Percentiles rank a stretch among this genome's conserved stretches.
Conservation (phyloP, 2,329 filamentous ascomycete species). For the Cordyceps cateniannulata region DNA sequence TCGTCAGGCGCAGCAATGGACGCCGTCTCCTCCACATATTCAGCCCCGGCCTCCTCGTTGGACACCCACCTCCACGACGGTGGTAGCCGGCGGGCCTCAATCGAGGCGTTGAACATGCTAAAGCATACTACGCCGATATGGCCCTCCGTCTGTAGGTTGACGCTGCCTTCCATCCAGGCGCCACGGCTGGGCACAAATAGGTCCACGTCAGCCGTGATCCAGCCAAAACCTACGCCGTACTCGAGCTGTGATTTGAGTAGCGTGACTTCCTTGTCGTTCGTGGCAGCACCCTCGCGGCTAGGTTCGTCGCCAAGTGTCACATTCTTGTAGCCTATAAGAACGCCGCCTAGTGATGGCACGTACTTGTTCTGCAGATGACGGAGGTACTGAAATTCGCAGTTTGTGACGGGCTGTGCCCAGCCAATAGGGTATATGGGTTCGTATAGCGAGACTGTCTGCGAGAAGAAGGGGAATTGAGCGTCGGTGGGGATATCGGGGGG, state of each 20-base stretch:
- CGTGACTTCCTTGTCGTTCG: constrained; percentile 41
- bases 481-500: constrained; percentile 33
- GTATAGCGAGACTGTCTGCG: constrained; percentile 75
- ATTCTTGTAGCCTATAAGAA: constrained; percentile 69
- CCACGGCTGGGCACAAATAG: constrained; percentile 73
- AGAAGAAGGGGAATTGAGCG: constrained; percentile 63
- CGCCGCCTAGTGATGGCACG: constrained; percentile 63
- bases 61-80: constrained; percentile 74
- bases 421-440: constrained; percentile 66
- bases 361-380: constrained; percentile 71
- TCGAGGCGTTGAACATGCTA: constrained; percentile 85
- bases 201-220: constrained; percentile 81
- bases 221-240: constrained; percentile 79
- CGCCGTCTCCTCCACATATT: constrained; percentile 35
- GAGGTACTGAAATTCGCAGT: constrained; percentile 66
- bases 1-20: constrained; percentile 37
- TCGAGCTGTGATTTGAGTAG: constrained; percentile 59
- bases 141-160: constrained; percentile 83
- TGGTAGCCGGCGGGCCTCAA: constrained; percentile 72
- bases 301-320: constrained; percentile 57
- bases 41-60: constrained; percentile 35
- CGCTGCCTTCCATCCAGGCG: constrained; percentile 68
- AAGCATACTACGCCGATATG: constrained; percentile 86
- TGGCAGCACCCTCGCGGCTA: constrained; percentile 40
- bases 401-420: constrained; percentile 63